Percentiles rank a stretch among this genome's conserved stretches.
phyloP scores from a whole-genome alignment of 768 basidiomycete species.

The Tulasnella sp. region DNA sequence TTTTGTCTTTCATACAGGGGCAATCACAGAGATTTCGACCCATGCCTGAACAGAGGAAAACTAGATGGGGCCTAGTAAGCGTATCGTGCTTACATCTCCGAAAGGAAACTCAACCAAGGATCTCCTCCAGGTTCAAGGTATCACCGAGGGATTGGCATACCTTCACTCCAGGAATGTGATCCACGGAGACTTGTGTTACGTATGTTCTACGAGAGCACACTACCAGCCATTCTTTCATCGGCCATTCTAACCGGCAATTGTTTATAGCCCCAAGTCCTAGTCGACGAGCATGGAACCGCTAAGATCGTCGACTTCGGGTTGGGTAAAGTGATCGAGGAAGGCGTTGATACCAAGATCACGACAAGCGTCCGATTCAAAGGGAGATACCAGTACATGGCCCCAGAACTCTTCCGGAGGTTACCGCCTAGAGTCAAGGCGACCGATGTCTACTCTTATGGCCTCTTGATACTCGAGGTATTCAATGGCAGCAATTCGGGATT shows the following conservation, averaged over 20 bases:
- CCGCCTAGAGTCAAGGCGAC: background rate
- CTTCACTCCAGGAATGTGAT: background rate
- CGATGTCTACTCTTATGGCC: background rate
- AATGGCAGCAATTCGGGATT: no score
- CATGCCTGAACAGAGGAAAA: no score
- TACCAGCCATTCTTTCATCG: background rate
- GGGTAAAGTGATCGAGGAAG: background rate
- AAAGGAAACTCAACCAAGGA: background rate
- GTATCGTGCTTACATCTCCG: background rate
- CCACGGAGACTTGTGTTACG: background rate
- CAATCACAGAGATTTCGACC: no score
- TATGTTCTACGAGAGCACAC: background rate
- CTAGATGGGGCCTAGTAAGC: background rate
- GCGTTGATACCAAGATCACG: background rate
- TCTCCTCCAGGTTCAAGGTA: background rate
- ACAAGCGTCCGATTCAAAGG: background rate
- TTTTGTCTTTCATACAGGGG: background rate
- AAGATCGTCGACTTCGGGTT: conserved; percentile 4
- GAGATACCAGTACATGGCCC: background rate
- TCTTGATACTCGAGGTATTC: background rate
- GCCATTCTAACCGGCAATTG: background rate
- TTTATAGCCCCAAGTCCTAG: background rate
- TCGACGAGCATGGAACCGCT: background rate
- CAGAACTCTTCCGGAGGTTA: background rate
- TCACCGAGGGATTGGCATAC: background rate